phyloP scores from a whole-genome alignment of 345 rosid genomes.

The Pugionium cornutum region DNA sequence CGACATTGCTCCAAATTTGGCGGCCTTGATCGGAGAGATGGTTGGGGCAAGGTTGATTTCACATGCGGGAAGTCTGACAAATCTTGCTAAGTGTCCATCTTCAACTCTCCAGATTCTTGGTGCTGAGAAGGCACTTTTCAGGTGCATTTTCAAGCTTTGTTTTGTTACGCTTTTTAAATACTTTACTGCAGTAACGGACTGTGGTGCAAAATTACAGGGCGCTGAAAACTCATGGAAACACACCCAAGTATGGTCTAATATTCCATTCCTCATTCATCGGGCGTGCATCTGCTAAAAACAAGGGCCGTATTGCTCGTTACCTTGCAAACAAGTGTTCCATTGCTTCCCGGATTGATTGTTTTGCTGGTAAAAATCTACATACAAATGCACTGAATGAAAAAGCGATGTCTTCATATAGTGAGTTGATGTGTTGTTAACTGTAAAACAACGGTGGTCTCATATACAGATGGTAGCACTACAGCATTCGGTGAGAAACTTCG shows the following conservation, averaged over 20 bases:
- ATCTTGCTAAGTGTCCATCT: constrained; percentile 97
- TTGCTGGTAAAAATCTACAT: constrained; percentile 54
- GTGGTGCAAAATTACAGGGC: constrained; percentile 54
- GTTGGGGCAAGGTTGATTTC: constrained; percentile 95
- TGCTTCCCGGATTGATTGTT: constrained; percentile 92
- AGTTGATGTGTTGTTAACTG: neutral
- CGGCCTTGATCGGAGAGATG: constrained; percentile 88
- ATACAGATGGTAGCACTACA: constrained; percentile 58
- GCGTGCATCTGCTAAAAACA: constrained; percentile 82
- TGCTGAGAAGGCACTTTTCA: constrained; percentile 93
- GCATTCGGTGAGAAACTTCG: constrained; percentile 86
- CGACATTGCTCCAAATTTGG: constrained; percentile 92
- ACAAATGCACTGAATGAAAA: neutral
- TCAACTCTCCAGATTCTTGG: constrained; percentile 98
- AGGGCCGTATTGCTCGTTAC: constrained; percentile 96
- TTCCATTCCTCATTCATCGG: constrained; percentile 95
- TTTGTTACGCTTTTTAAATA: neutral
- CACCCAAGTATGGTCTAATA: constrained; percentile 92
- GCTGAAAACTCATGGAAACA: constrained; percentile 91
- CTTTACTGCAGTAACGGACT: neutral
- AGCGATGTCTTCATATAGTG: neutral
- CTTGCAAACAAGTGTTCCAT: constrained; percentile 96
- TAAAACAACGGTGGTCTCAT: constrained; percentile 7
- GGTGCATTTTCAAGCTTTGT: constrained; percentile 43
- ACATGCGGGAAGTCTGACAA: constrained; percentile 97